phyloP scores from a whole-genome alignment of 2,329 filamentous ascomycete genomes.

The Fusarium albosuccineum region DNA sequence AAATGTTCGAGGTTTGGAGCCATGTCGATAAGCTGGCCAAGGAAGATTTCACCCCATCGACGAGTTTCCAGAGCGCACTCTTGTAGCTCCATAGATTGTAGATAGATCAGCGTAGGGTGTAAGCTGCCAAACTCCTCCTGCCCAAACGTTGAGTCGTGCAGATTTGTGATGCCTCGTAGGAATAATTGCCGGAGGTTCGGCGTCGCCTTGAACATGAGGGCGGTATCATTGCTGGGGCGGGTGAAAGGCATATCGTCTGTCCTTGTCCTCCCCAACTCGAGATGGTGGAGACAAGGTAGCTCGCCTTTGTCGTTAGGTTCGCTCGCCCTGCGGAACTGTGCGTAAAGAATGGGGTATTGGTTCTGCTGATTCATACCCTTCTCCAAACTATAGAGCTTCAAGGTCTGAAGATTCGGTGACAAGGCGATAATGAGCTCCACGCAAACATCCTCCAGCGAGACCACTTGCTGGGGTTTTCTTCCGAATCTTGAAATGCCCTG shows the following conservation, averaged over 20 bases:
- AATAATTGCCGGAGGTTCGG: not conserved
- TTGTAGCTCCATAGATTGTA: not conserved
- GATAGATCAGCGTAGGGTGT: not conserved
- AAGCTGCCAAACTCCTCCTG: conserved; percentile 3
- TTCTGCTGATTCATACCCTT: not conserved
- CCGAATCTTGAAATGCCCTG: not conserved
- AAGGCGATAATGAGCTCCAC: conserved; percentile 11
- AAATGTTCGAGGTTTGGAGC: conserved; percentile 10
- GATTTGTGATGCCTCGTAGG: conserved; percentile 1
- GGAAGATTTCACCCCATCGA: conserved; percentile 9
- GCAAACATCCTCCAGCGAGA: conserved; percentile 8
- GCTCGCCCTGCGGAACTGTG: not conserved
- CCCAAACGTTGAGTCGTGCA: not conserved
- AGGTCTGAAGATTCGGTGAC: not conserved
- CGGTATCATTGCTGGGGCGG: not conserved
- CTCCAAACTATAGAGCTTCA: conserved; percentile 3
- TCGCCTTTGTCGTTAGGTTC: not conserved
- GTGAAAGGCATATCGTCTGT: conserved; percentile 1
- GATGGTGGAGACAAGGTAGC: not conserved
- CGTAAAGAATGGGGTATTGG: not conserved
- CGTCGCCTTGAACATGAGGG: not conserved
- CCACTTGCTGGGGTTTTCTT: not conserved
- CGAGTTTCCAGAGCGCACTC: conserved; percentile 4
- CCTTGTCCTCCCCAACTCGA: conserved; percentile 4
- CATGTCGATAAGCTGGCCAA: conserved; percentile 1